phyloP scores from a whole-genome alignment of 306 rosid species.

The Cyclanthera cordifolia region DNA sequence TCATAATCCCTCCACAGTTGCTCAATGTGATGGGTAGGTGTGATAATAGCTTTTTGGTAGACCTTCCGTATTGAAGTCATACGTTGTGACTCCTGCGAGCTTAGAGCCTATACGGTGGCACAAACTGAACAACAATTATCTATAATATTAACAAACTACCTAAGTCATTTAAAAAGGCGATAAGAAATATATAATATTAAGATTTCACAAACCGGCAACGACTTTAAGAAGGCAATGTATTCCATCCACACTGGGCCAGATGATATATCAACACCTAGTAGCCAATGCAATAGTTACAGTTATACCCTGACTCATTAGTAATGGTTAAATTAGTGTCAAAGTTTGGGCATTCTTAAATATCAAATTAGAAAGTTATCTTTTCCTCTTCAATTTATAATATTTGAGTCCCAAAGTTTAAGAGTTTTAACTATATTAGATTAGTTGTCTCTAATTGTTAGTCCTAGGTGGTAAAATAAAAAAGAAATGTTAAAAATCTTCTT shows the following conservation, averaged over 20 bases:
- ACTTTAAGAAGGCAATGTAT: slow-evolving; percentile 67
- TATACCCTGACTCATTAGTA: not conserved
- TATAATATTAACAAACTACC: not conserved
- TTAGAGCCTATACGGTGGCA: slow-evolving; percentile 33
- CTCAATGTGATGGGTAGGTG: slow-evolving; percentile 89
- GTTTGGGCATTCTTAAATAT: not conserved
- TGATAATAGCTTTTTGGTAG: slow-evolving; percentile 80
- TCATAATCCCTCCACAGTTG: slow-evolving; percentile 94
- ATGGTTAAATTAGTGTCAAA: not conserved
- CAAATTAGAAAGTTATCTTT: not conserved
- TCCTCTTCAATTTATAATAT: not conserved
- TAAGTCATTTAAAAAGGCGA: slow-evolving; percentile 2
- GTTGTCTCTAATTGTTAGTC: not conserved
- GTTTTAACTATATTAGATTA: not conserved
- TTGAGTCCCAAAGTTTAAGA: not conserved
- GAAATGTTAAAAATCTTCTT: not conserved
- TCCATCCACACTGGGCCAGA: slow-evolving; percentile 98
- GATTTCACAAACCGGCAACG: slow-evolving; percentile 60
- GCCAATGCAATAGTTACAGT: slow-evolving; percentile 17
- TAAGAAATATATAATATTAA: slow-evolving; percentile 12
- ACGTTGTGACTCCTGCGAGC: slow-evolving; percentile 69
- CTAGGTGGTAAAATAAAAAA: not conserved
- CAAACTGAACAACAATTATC: slow-evolving; percentile 6
- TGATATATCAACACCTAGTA: slow-evolving; percentile 77
- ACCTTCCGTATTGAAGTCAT: slow-evolving; percentile 73